These are phyloP conservation scores for peach (Prunus persica) DNA, from an alignment of 306 rosid genomes.

Conservation along the genomic window DNA sequence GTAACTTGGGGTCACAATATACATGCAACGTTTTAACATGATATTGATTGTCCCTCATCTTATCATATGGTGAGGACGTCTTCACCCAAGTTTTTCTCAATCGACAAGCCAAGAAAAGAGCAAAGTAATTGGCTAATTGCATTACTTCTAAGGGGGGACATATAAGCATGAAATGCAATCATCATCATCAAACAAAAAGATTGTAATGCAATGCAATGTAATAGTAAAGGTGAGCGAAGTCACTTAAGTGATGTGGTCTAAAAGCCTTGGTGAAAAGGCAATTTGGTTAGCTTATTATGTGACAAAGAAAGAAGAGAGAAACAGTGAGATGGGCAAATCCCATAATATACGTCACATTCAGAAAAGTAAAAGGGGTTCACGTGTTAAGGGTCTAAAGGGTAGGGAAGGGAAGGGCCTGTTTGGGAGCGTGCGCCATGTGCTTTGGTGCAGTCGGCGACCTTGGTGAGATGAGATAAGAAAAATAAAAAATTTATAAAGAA, in stretches of 20 bases:
- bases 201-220: background rate
- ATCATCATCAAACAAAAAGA: background rate
- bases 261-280: slow-evolving; percentile 2
- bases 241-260: background rate
- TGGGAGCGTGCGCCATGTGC: slow-evolving; percentile 82
- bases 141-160: background rate
- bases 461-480: slow-evolving; percentile 35
- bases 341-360: slow-evolving; percentile 26
- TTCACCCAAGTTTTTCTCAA: background rate
- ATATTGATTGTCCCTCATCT: background rate
- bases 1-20: background rate
- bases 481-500: slow-evolving; percentile 20
- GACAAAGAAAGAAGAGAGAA: background rate
- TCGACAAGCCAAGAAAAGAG: background rate
- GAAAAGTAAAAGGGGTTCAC: slow-evolving; percentile 30
- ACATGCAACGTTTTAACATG: background rate
- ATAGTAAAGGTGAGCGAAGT: background rate
- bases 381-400: slow-evolving; percentile 41
- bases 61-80: background rate
- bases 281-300: slow-evolving; percentile 7
- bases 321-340: slow-evolving; percentile 11
- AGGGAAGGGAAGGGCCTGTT: slow-evolving; percentile 24
- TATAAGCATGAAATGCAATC: background rate
- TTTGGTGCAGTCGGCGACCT: slow-evolving; percentile 53
- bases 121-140: background rate